These are phyloP conservation scores for Pleurotus djamor DNA, from an alignment of 768 basidiomycete genomes.

Conservation along the genomic window DNA sequence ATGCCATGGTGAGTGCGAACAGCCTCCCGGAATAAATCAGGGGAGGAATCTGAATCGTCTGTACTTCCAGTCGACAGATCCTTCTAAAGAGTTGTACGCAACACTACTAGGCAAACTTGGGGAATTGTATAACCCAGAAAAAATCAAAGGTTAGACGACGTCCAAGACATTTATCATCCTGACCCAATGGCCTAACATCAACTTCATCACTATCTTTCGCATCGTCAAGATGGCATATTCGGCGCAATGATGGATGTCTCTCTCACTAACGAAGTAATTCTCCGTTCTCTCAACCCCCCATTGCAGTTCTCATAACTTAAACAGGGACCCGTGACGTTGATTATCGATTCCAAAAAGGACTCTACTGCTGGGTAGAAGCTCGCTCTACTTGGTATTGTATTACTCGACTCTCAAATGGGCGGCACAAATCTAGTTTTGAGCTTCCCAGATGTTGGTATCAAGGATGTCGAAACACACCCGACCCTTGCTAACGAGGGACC, in stretches of 20 bases:
- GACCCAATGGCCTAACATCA: neutral
- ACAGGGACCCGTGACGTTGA: constrained; percentile 85
- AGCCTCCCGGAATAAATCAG: neutral
- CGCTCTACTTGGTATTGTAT: neutral
- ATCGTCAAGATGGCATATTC: constrained; percentile 75
- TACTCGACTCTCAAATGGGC: no score
- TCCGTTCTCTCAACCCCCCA: constrained; percentile 28
- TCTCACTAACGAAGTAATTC: constrained; percentile 79
- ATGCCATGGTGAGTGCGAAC: constrained; percentile 70
- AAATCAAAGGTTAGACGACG: constrained; percentile 66
- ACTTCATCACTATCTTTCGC: neutral
- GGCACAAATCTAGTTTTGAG: no score
- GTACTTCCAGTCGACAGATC: constrained; percentile 52
- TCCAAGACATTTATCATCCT: neutral
- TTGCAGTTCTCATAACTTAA: constrained; percentile 20
- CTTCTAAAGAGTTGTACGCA: constrained; percentile 68
- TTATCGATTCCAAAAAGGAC: constrained; percentile 79
- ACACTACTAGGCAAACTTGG: constrained; percentile 70
- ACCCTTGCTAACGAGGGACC: no score
- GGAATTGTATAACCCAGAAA: constrained; percentile 65
- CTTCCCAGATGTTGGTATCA: no score
- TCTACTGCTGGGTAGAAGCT: constrained; percentile 28
- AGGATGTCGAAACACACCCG: no score
- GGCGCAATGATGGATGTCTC: constrained; percentile 96
- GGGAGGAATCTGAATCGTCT: neutral